Percentiles rank a stretch among this genome's conserved stretches.
phyloP scores from a whole-genome alignment of 306 rosid species.

The Mimosa pudica region DNA sequence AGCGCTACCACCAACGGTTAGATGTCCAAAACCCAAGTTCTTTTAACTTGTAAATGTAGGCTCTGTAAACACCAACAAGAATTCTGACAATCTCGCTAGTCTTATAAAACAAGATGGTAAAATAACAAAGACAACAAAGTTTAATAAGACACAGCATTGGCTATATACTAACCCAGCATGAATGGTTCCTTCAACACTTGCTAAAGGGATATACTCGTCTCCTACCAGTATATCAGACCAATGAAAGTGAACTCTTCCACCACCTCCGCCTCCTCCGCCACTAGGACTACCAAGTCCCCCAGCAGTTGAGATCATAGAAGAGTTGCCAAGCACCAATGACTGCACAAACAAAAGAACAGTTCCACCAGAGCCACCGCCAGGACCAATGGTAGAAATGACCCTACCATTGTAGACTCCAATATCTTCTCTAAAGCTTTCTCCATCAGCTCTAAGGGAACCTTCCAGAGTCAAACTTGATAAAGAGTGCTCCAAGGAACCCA shows the following conservation, averaged over 20 bases:
- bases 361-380: constrained; percentile 99
- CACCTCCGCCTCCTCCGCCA: constrained; percentile 97
- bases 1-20: not conserved
- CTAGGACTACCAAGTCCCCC: constrained; percentile 87
- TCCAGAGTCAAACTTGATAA: constrained; percentile 66
- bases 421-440: constrained; percentile 80
- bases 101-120: not conserved
- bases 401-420: constrained; percentile 42
- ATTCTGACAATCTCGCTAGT: not conserved
- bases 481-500: constrained; percentile 93
- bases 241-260: constrained; percentile 97
- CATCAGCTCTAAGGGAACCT: constrained; percentile 86
- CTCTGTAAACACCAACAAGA: constrained; percentile 7
- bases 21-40: not conserved
- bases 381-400: constrained; percentile 61
- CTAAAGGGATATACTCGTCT: constrained; percentile 84
- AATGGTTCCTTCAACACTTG: constrained; percentile 73
- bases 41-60: not conserved
- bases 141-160: not conserved
- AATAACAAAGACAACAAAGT: not conserved
- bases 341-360: constrained; percentile 82
- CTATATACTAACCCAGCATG: constrained; percentile 59
- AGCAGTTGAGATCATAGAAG: constrained; percentile 71
- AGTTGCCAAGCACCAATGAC: constrained; percentile 57
- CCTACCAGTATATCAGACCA: constrained; percentile 84